Evolutionary conservation across 2,329 filamentous ascomycete genomes (phyloP).

Genomic region (Pseudopyricularia javanii): DNA sequence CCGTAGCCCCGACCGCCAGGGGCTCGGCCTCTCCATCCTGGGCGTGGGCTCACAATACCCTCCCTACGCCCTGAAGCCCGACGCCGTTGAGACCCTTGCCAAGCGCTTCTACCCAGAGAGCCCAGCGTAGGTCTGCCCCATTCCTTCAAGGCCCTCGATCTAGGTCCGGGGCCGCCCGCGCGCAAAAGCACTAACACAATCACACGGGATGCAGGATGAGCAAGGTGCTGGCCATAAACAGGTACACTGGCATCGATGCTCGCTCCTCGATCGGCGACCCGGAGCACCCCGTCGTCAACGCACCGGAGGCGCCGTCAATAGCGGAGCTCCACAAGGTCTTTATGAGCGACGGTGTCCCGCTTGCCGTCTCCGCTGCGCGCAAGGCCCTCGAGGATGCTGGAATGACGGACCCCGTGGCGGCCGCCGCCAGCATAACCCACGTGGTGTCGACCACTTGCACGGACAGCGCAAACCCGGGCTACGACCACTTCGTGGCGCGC

Average conservation of each 20-base stretch:
- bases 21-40: constrained; percentile 47
- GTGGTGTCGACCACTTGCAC: constrained; percentile 58
- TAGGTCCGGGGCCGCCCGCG: not conserved
- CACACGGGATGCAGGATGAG: constrained; percentile 33
- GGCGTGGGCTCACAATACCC: constrained; percentile 50
- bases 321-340: constrained; percentile 41
- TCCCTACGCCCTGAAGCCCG: constrained; percentile 36
- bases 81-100: constrained; percentile 37
- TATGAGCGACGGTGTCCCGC: constrained; percentile 42
- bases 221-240: constrained; percentile 51
- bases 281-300: constrained; percentile 50
- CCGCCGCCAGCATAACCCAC: constrained; percentile 44
- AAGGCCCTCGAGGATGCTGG: constrained; percentile 44
- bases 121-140: constrained; percentile 36
- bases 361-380: constrained; percentile 40
- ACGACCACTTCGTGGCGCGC: constrained; percentile 52
- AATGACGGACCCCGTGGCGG: constrained; percentile 18
- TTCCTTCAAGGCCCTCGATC: not conserved
- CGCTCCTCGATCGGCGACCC: constrained; percentile 49
- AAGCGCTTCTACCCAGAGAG: constrained; percentile 47
- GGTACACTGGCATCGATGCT: constrained; percentile 50
- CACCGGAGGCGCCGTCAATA: constrained; percentile 39
- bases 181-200: not conserved
- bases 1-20: constrained; percentile 24
- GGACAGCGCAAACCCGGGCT: constrained; percentile 57